Evolutionary conservation across 163 green algal genomes (phyloP), one percentile per base, ranked within the genome.

Genomic region (Volvox carteri): DNA sequence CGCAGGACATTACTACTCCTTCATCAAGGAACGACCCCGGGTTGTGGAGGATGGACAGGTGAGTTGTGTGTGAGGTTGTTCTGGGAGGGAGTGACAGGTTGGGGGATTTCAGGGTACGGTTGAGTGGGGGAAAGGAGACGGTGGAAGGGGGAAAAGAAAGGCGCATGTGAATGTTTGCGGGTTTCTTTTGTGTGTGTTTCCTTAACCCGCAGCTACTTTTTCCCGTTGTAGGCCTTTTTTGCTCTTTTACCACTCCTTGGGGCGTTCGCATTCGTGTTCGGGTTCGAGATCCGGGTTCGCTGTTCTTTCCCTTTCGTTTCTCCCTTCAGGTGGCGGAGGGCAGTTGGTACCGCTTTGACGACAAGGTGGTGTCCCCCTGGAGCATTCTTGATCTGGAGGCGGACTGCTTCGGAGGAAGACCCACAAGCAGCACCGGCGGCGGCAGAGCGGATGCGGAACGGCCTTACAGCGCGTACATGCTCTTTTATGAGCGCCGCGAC

Each of bases 391-490:
- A 94, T 39, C 78, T 99, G 76, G 97, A 98, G 39, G 73, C 86
- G 8, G 95, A 98, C 73, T 98, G 96, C 91, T 99, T 97, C 86
- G 97, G 97, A 25, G 97, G 97, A 48, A 92, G 95, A 72, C 92
- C 94, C 6, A 60, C 16, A 23, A 68, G 76, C 41, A 76, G 42
- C 56, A 60, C 37, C 39, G 67, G 65, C 30, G 28, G 78, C 30
- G 60, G 19, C n/a, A n/a, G 33, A 0, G 33, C 85, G 23, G 68
- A 74, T 33, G 73, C 74, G n/a, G 92, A 94, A 48, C 88, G 95
- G 1, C 94, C 96, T 12, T 96, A 99, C 94, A 96, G 91, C 56
- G 97, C 97, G 19, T 99, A 99, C 95, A 98, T 99, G 94, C 95
- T 99, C 14, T 96, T 99, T 44, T 99, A 99, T 84, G 97, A 99